phyloP scores from a whole-genome alignment of 2,329 filamentous ascomycete species.

The Elsinoe batatas region DNA sequence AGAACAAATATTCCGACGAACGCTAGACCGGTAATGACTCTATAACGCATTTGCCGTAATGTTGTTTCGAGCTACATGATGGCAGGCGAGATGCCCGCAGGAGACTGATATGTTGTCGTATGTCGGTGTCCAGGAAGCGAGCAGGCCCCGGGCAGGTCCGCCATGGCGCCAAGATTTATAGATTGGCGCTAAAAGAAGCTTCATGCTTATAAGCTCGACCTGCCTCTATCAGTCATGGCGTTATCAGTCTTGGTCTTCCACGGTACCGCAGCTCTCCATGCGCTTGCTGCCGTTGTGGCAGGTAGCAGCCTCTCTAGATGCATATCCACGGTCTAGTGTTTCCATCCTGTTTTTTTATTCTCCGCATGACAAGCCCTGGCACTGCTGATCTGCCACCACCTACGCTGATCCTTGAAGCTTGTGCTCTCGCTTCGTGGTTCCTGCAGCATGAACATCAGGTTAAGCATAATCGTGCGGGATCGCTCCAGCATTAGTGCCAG shows the following conservation, averaged over 20 bases:
- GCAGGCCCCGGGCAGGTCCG: not conserved
- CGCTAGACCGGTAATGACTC: not conserved
- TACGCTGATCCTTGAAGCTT: not conserved
- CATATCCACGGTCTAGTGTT: not conserved
- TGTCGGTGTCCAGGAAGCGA: not conserved
- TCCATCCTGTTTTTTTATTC: no score
- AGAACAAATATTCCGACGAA: not conserved
- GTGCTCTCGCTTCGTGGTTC: not conserved
- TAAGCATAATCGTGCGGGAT: no score
- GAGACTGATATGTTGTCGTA: not conserved
- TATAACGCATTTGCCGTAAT: no score
- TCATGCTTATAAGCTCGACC: not conserved
- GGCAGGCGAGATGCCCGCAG: not conserved
- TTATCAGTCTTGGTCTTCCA: not conserved
- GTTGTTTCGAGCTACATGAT: not conserved
- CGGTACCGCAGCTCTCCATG: not conserved
- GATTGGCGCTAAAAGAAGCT: not conserved
- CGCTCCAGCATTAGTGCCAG: no score
- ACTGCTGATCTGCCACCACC: not conserved
- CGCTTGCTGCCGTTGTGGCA: not conserved
- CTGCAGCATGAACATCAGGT: not conserved
- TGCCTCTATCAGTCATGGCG: constrained; percentile 1
- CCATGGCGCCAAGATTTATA: not conserved
- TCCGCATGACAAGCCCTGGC: not conserved
- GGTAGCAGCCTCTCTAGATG: not conserved